Evolutionary conservation across 1,284 basidiomycete species (phyloP), one percentile per base, ranked within the genome.

Genomic region (Peniophora sp.): DNA sequence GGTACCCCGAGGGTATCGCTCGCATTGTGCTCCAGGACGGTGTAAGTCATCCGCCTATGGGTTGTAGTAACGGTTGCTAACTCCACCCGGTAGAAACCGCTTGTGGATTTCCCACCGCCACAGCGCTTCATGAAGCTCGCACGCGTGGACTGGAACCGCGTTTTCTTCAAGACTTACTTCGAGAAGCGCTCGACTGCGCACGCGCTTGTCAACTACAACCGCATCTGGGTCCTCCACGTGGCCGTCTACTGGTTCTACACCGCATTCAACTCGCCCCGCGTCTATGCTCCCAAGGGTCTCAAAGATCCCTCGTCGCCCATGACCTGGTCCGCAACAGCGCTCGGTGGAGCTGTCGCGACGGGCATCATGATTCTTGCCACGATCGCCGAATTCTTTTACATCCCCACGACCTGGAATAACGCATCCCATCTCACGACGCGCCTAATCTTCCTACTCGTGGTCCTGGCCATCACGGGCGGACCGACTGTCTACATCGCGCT

Each of bases 1-100:
- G 96, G 96, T 99, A 99, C 67, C 97, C 97, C 6, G 97, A 99
- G 68, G 96, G 96, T 50, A 81, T 99, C 55, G 88, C 91, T 3
- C 85, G 92, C 60, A 98, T 99, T 60, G 80, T 92, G 11, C 76
- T 99, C 32, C 79, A 76, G 49, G 94, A 97, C 68, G 88, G 89
- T 62, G 89, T 90, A 60, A 50, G 81, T 71, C 18, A 14, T 18
- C 24, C 17, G 32, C 48, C 14, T 20, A 53, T 49, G 48, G 17
- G 2, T 41, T 49, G 32, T 52, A 3, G 20, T 57, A 22, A 36
- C n/a, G 22, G 11, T 39, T 57, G 32, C 51, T 46, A 51, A 47
- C 50, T 12, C 14, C 50, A 48, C 24, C 37, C n/a, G 56, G 10
- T 55, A 92, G 84, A 88, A 87, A 48, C 90, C 92, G 49, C 79